Percentiles rank a stretch among this genome's conserved stretches.
phyloP scores from a whole-genome alignment of 106 monocot species.

The Platanthera zijinensis region DNA sequence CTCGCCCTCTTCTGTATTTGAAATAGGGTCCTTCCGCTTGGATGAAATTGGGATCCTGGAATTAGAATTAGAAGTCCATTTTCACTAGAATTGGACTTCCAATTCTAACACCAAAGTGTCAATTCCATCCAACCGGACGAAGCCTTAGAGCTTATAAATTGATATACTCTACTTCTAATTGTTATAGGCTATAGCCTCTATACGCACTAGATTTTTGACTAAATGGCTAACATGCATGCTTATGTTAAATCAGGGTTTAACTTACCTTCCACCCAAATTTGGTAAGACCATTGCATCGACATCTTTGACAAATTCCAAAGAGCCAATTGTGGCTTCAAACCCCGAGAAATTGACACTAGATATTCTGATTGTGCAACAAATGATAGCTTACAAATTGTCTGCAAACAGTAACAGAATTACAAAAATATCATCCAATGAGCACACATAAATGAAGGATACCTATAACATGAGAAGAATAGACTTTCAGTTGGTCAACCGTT shows the following conservation, averaged over 20 bases:
- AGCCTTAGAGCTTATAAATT: no score
- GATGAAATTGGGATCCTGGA: no score
- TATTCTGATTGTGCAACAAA: slow-evolving; percentile 68
- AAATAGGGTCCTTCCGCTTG: no score
- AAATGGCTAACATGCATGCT: not conserved
- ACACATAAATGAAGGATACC: not conserved
- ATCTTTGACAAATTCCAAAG: slow-evolving; percentile 74
- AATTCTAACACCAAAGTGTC: no score
- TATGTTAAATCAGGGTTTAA: not conserved
- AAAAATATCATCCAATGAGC: not conserved
- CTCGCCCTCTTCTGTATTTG: no score
- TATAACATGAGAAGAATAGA: not conserved
- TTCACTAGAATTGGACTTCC: no score
- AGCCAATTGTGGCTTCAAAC: slow-evolving; percentile 56
- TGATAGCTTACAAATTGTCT: slow-evolving; percentile 67
- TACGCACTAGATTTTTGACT: not conserved
- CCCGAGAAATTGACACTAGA: slow-evolving; percentile 48
- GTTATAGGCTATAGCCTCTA: not conserved
- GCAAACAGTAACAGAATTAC: slow-evolving; percentile 14
- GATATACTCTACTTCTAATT: no score
- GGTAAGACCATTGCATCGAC: slow-evolving; percentile 75
- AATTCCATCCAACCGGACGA: no score
- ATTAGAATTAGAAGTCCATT: no score
- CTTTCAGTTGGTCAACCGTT: not conserved
- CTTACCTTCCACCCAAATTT: slow-evolving; percentile 67